Conservation (phyloP, 345 rosid species). For the Lumnitzera racemosa region DNA sequence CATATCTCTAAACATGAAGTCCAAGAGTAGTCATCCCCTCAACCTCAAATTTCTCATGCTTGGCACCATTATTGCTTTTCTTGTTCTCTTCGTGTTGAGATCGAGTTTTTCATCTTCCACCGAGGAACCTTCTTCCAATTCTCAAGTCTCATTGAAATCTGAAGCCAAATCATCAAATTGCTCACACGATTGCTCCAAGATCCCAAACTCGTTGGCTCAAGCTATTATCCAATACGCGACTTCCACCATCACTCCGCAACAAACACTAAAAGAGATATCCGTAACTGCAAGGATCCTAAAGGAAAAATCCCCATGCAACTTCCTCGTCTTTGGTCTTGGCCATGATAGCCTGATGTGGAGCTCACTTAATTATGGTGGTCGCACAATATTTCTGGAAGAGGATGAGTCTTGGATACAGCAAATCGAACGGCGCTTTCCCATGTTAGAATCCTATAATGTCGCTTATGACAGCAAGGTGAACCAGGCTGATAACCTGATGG, state of each 20-base stretch:
- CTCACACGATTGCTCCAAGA: constrained; percentile 38
- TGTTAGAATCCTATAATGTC: constrained; percentile 68
- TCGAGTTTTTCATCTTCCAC: constrained; percentile 40
- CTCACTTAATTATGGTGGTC: constrained; percentile 79
- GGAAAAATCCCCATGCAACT: constrained; percentile 79
- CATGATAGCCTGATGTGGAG: constrained; percentile 94
- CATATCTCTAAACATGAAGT: constrained; percentile 39
- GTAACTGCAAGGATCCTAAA: constrained; percentile 50
- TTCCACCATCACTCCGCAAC: constrained; percentile 79
- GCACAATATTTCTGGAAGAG: constrained; percentile 80
- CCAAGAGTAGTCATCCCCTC: constrained; percentile 42
- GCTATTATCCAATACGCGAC: constrained; percentile 77
- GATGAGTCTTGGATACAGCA: constrained; percentile 82
- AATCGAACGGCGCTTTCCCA: constrained; percentile 52
- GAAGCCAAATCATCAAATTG: constrained; percentile 16
- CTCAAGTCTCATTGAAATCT: background rate
- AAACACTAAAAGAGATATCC: constrained; percentile 62
- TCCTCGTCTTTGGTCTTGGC: constrained; percentile 86
- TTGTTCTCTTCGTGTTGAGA: constrained; percentile 49
- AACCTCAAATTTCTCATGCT: constrained; percentile 53
- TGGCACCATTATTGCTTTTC: constrained; percentile 47
- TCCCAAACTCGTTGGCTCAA: constrained; percentile 54
- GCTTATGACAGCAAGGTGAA: constrained; percentile 67
- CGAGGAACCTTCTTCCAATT: constrained; percentile 17
- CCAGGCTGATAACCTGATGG: constrained; percentile 58